Percentiles rank a stretch among this genome's conserved stretches.
Evolutionary conservation across 352 stramenopile genomes (phyloP).

Genomic region (Phytophthora pinifolia): DNA sequence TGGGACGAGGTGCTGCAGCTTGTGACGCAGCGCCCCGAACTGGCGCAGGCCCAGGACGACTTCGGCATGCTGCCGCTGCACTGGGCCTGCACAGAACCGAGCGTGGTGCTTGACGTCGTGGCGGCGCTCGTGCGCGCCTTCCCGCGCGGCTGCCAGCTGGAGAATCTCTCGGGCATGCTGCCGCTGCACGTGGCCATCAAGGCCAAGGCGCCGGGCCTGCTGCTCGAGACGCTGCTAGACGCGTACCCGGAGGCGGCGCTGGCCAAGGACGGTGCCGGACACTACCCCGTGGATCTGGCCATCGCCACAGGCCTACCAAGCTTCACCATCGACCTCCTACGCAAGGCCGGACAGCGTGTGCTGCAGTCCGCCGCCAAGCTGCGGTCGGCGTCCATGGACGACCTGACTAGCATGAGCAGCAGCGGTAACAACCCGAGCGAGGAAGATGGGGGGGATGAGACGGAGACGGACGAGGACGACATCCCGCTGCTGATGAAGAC

Average conservation of each 20-base stretch:
- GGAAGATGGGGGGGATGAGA: too few relatives aligned
- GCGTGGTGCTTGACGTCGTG: constrained; percentile 48
- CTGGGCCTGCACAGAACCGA: constrained; percentile 76
- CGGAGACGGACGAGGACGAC: constrained; percentile 14
- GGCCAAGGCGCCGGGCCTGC: constrained; percentile 57
- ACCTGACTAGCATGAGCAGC: constrained; percentile 27
- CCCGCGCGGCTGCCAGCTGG: constrained; percentile 50
- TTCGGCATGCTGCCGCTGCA: constrained; percentile 86
- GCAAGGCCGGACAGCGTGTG: constrained; percentile 48
- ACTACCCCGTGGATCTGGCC: constrained; percentile 66
- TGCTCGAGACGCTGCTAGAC: constrained; percentile 59
- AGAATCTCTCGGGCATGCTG: constrained; percentile 81
- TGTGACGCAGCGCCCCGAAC: constrained; percentile 33
- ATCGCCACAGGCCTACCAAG: constrained; percentile 61
- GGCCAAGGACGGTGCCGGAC: constrained; percentile 51
- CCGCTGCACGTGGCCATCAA: constrained; percentile 82
- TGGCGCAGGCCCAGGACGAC: constrained; percentile 72
- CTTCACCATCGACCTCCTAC: constrained; percentile 72
- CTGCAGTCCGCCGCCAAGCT: constrained; percentile 37
- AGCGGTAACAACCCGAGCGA: constrained; percentile 30
- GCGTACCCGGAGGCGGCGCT: constrained; percentile 44
- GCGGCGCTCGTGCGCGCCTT: constrained; percentile 51
- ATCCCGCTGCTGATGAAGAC: constrained; percentile 47
- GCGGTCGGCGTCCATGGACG: constrained; percentile 40
- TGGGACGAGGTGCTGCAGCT: constrained; percentile 57